Evolutionary conservation across 2,329 filamentous ascomycete species (phyloP).

Genomic region (Pseudopyricularia cyperi): DNA sequence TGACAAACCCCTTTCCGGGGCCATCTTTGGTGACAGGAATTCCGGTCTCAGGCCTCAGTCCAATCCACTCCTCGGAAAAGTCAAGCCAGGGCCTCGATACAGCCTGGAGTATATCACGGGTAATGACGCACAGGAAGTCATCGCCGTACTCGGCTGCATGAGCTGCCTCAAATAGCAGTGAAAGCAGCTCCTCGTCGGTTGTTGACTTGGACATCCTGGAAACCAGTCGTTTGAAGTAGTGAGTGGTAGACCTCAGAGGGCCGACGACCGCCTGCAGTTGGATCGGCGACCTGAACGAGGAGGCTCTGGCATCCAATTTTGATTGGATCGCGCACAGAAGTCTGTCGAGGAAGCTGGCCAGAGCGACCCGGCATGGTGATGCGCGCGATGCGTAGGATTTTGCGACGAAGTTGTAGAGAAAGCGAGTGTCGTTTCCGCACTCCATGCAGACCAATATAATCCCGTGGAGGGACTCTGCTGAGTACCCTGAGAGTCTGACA

Average conservation of each 20-base stretch:
- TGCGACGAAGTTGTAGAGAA: slow-evolving; percentile 32
- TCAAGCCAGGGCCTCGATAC: slow-evolving; percentile 20
- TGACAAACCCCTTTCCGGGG: slow-evolving; percentile 44
- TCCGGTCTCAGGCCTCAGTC: slow-evolving; percentile 46
- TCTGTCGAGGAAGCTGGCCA: slow-evolving; percentile 35
- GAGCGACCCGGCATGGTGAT: slow-evolving; percentile 34
- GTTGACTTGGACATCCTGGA: slow-evolving; percentile 27
- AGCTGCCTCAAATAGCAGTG: slow-evolving; percentile 47
- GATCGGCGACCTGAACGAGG: slow-evolving; percentile 32
- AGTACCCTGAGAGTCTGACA: slow-evolving; percentile 43
- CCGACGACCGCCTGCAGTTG: slow-evolving; percentile 37
- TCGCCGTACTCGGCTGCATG: slow-evolving; percentile 52
- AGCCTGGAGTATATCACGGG: slow-evolving; percentile 48
- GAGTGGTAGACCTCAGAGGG: slow-evolving; percentile 33
- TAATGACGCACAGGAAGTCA: slow-evolving; percentile 45
- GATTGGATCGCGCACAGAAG: slow-evolving; percentile 35
- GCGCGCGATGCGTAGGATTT: slow-evolving; percentile 28
- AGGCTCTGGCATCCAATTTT: slow-evolving; percentile 29
- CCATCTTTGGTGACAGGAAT: slow-evolving; percentile 37
- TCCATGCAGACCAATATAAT: slow-evolving; percentile 32
- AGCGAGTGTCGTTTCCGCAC: slow-evolving; percentile 32
- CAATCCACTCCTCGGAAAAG: slow-evolving; percentile 59
- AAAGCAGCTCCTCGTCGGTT: slow-evolving; percentile 49
- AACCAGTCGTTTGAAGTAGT: slow-evolving; percentile 37
- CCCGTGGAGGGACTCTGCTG: slow-evolving; percentile 32